These are phyloP conservation scores for Astrephomene gubernaculifera DNA, from an alignment of 139 green algal species.

Conservation along the genomic window DNA sequence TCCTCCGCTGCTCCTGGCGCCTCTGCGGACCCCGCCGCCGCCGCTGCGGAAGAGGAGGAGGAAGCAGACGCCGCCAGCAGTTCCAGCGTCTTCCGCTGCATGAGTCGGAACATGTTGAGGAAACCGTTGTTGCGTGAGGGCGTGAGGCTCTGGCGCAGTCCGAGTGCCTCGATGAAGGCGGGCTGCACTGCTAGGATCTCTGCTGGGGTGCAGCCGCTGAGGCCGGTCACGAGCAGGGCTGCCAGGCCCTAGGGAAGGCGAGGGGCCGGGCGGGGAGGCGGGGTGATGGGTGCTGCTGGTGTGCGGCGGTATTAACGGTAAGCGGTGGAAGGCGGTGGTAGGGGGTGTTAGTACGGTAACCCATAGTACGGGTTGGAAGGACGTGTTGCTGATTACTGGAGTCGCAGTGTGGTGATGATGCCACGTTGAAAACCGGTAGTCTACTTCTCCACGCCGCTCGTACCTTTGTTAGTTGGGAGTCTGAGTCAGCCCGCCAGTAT, in stretches of 20 bases:
- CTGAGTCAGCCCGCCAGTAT: conserved; percentile 94
- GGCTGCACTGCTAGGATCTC: conserved; percentile 75
- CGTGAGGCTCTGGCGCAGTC: conserved; percentile 95
- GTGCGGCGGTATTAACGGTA: too few species aligned
- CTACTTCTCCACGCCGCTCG: too few species aligned
- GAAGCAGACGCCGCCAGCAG: conserved; percentile 6
- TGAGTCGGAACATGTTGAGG: conserved; percentile 95
- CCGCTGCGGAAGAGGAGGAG: too few species aligned
- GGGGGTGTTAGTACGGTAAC: too few species aligned
- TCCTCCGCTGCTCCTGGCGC: neutral
- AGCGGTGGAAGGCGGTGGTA: too few species aligned
- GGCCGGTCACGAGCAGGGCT: conserved; percentile 91
- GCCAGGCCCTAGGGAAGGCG: conserved; percentile 71
- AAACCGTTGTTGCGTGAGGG: conserved; percentile 98
- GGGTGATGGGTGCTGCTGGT: too few species aligned
- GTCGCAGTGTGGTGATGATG: too few species aligned
- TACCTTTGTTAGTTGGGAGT: conserved; percentile 96
- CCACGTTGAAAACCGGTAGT: too few species aligned
- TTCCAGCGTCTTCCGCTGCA: conserved; percentile 67
- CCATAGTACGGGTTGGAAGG: too few species aligned
- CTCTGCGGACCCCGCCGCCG: neutral
- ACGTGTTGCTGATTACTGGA: too few species aligned
- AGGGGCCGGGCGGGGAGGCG: neutral
- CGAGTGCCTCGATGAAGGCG: conserved; percentile 92
- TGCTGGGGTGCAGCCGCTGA: conserved; percentile 85